Percentiles rank a stretch among this genome's conserved stretches.
These are phyloP conservation scores for Daedaleopsis sinensis DNA, from an alignment of 768 basidiomycete genomes.

Conservation along the genomic window DNA sequence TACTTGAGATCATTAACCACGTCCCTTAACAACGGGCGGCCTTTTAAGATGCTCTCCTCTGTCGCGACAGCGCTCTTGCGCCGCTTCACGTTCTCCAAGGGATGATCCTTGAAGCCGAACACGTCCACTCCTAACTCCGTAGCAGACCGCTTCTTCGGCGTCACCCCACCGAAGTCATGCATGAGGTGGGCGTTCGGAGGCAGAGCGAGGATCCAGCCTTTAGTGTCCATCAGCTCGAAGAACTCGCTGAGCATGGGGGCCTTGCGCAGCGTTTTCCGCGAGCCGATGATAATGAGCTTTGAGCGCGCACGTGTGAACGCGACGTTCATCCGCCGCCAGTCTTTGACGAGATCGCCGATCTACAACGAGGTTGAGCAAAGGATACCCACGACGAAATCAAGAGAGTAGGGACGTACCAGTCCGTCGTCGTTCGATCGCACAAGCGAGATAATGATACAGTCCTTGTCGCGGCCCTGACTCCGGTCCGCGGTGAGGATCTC, in stretches of 20 bases:
- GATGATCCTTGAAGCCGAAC: conserved; percentile 11
- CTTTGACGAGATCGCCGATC: conserved; percentile 92
- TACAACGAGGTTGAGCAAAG: conserved; percentile 32
- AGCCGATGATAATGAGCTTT: conserved; percentile 92
- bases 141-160: conserved; percentile 33
- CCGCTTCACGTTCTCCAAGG: conserved; percentile 36
- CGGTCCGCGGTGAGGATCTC: conserved; percentile 93
- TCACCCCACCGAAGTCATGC: conserved; percentile 42
- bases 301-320: conserved; percentile 91
- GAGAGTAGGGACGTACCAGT: conserved; percentile 51
- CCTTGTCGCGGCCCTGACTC: conserved; percentile 95
- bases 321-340: conserved; percentile 97
- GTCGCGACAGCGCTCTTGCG: conserved; percentile 29
- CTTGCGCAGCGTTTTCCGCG: conserved; percentile 69
- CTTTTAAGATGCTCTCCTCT: conserved; percentile 48
- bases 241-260: conserved; percentile 72
- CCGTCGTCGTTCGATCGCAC: conserved; percentile 84
- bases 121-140: conserved; percentile 21
- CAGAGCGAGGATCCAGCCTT: conserved; percentile 71
- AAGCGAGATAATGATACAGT: conserved; percentile 91
- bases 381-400: neutral
- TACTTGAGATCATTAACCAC: conserved; percentile 47
- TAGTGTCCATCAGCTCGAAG: conserved; percentile 72
- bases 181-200: conserved; percentile 53
- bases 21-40: conserved; percentile 64